A percentile compares a stretch with the other conserved stretches of the same genome.
phyloP scores from a whole-genome alignment of 805 yeast genomes.

The Yueomyces sinensis region DNA sequence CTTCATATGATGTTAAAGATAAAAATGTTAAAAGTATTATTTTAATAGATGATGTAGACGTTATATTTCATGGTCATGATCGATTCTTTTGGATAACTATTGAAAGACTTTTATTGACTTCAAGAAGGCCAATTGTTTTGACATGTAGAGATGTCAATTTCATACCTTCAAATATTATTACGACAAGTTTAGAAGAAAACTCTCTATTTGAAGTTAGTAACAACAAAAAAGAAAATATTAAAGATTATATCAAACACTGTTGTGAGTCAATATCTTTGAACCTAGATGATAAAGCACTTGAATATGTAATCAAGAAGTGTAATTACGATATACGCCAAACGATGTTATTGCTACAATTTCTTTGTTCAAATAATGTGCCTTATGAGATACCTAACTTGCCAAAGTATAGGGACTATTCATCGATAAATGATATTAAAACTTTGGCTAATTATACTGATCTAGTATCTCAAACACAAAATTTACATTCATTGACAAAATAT shows the following conservation, averaged over 20 bases:
- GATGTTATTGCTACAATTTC: constrained; percentile 32
- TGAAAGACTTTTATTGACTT: constrained; percentile 41
- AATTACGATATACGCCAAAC: constrained; percentile 35
- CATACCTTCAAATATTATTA: constrained; percentile 36
- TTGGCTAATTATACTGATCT: constrained; percentile 5
- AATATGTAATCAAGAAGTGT: constrained; percentile 15
- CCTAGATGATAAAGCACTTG: constrained; percentile 18
- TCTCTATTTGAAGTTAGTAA: constrained; percentile 1
- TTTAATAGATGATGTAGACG: constrained; percentile 75
- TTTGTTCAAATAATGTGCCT: too few relatives aligned
- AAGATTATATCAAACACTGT: constrained; percentile 5
- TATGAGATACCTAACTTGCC: too few relatives aligned
- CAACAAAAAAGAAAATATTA: neutral
- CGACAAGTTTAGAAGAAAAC: constrained; percentile 31
- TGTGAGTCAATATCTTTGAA: constrained; percentile 15
- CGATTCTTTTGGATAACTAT: constrained; percentile 69
- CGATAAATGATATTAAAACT: neutral
- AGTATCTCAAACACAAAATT: constrained; percentile 10
- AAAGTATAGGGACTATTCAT: too few relatives aligned
- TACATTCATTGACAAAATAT: constrained; percentile 5
- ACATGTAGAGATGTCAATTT: constrained; percentile 41
- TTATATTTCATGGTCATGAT: constrained; percentile 62
- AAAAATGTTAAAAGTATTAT: constrained; percentile 45
- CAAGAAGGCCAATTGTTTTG: constrained; percentile 58
- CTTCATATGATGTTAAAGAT: constrained; percentile 65